Evolutionary conservation across 2,329 filamentous ascomycete genomes (phyloP), one percentile per base, ranked within the genome.

Genomic region (Penicillium verrucosum): DNA sequence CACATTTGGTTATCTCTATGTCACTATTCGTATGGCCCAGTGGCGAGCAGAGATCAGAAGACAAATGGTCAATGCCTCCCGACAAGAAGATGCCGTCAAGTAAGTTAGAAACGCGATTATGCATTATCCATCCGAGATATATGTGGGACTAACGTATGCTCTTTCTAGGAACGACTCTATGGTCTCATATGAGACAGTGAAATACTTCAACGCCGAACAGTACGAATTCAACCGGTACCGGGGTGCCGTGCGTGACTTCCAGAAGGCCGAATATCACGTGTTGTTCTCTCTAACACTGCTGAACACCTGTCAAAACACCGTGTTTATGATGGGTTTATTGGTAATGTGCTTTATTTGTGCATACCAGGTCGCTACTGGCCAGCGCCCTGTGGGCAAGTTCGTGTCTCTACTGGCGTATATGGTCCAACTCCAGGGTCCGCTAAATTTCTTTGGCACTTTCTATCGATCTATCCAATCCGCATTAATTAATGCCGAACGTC

Each of bases 51-150:
- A 96, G 68, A 90, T 96, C 67, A 86, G 94, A 66, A 85, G 94
- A 59, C 85, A 93, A 69, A 97, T 97, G 89, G 93, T 93, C 49
- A 97, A 97, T 71, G 90, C 92, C 14, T 92, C 94, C 65, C 85
- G 94, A 61, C 92, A 97, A 75, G 92, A 97, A 75, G 93, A 97
- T 74, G 94, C 94, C 7, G 92, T 97, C 65, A 97, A 97, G 82
- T 84, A 72, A 75, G 81, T 78, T 21, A 11, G 25, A 37, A 37
- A 29, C 23, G 5, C 41, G 27, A 4, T 36, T 51, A 14, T 46
- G 2, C 7, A 25, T 36, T 11, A 25, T 36, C 12, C 3, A 34
- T 14, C 14, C n/a, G 27, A 32, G 27, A 21, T 16, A 36, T n/a
- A 23, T 11, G 9, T 46, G 5, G 18, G 8, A 44, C 37, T 58